These are phyloP conservation scores for Barnettozyma populi DNA, from an alignment of 805 yeast species.

Conservation along the genomic window DNA sequence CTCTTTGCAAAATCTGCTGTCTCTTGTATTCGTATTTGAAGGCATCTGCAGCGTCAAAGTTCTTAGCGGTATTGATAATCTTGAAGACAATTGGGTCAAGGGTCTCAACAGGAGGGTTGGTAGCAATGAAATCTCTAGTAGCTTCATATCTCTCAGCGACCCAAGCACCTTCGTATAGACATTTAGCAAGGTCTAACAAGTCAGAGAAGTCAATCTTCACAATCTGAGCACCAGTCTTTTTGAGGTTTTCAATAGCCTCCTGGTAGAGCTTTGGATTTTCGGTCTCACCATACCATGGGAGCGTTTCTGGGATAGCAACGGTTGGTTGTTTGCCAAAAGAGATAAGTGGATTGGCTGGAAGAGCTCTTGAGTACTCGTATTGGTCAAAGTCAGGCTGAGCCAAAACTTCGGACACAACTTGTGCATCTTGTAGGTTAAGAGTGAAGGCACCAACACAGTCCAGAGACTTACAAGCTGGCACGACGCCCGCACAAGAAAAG, in stretches of 20 bases:
- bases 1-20: conserved; percentile 66
- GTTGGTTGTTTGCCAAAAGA: conserved; percentile 54
- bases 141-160: conserved; percentile 93
- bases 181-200: conserved; percentile 73
- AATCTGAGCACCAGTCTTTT: conserved; percentile 51
- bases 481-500: conserved; percentile 85
- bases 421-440: conserved; percentile 76
- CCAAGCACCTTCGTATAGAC: conserved; percentile 98
- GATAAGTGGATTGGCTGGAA: conserved; percentile 62
- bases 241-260: conserved; percentile 51
- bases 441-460: conserved; percentile 91
- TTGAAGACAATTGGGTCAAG: conserved; percentile 79
- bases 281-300: conserved; percentile 76
- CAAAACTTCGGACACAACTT: conserved; percentile 62
- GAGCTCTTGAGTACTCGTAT: conserved; percentile 75
- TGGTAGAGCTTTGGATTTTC: conserved; percentile 69
- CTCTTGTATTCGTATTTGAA: conserved; percentile 85
- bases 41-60: conserved; percentile 74
- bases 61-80: conserved; percentile 75
- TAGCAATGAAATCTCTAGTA: conserved; percentile 60
- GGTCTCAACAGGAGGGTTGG: conserved; percentile 62
- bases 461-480: conserved; percentile 92
- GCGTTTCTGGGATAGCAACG: conserved; percentile 69
- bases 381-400: conserved; percentile 61
- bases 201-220: conserved; percentile 68